Conservation (phyloP, 1,284 basidiomycete genomes). For the Singerocomus inundabilis region DNA sequence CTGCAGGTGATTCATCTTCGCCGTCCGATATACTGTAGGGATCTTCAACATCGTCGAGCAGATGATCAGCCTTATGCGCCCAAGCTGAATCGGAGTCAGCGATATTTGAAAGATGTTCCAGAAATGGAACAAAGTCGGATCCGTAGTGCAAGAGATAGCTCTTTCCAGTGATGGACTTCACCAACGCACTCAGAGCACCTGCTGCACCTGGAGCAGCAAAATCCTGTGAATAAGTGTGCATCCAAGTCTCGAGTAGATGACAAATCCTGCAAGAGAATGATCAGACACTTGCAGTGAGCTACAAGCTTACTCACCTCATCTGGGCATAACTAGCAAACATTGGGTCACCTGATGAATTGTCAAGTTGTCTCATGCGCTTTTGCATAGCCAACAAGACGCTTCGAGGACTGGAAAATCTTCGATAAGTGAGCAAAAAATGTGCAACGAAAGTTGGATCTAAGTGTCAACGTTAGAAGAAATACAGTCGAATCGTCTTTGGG, state of each 20-base stretch:
- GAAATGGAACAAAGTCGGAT: constrained; percentile 73
- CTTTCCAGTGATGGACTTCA: constrained; percentile 73
- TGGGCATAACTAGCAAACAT: constrained; percentile 82
- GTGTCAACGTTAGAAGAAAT: constrained; percentile 12
- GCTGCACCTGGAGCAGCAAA: constrained; percentile 72
- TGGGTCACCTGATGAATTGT: constrained; percentile 68
- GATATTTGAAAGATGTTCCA: constrained; percentile 60
- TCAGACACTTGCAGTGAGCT: constrained; percentile 4
- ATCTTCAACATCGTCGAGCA: constrained; percentile 62
- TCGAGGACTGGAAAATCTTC: constrained; percentile 73
- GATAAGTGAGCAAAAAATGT: constrained; percentile 77
- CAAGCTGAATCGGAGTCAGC: constrained; percentile 66
- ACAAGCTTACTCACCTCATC: constrained; percentile 56
- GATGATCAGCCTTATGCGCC: constrained; percentile 62
- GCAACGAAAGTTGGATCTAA: constrained; percentile 71
- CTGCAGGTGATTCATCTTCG: constrained; percentile 38
- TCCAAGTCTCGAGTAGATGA: constrained; percentile 71
- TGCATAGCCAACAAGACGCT: constrained; percentile 79
- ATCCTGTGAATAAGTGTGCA: constrained; percentile 67
- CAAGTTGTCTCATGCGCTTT: constrained; percentile 74
- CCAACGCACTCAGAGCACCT: constrained; percentile 68
- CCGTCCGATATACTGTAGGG: constrained; percentile 51
- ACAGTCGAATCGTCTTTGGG: neutral
- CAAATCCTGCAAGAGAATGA: constrained; percentile 55
- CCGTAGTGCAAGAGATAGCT: constrained; percentile 80